These are phyloP conservation scores for Calonectria ilicicola DNA, from an alignment of 2,329 filamentous ascomycete genomes.

Conservation along the genomic window DNA sequence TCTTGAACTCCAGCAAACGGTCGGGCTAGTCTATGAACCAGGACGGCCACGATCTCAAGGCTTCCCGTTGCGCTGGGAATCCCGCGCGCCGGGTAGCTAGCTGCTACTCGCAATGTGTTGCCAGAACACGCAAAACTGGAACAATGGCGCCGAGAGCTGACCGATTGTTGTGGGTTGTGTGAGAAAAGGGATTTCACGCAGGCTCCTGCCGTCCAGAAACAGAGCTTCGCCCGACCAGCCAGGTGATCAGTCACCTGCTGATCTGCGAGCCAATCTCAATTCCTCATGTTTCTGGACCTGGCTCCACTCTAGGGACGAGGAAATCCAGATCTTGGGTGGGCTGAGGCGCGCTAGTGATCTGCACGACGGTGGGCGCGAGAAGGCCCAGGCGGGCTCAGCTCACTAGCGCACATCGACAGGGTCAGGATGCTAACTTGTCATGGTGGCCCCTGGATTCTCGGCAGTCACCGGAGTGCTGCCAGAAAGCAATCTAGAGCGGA, in stretches of 20 bases:
- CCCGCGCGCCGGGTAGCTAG: constrained; percentile 39
- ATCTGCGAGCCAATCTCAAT: constrained; percentile 45
- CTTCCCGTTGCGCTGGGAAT: constrained; percentile 43
- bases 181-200: constrained; percentile 3
- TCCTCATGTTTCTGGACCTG: constrained; percentile 33
- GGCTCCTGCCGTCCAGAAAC: constrained; percentile 8
- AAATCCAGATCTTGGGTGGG: constrained; percentile 43
- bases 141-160: constrained; percentile 23
- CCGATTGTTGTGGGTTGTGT: constrained; percentile 10
- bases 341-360: constrained; percentile 43
- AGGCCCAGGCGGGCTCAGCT: constrained; percentile 41
- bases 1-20: constrained; percentile 41
- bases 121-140: constrained; percentile 13
- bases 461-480: constrained; percentile 22
- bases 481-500: constrained; percentile 21
- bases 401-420: constrained; percentile 35
- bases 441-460: constrained; percentile 20
- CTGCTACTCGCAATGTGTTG: constrained; percentile 26
- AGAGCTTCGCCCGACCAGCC: constrained; percentile 22
- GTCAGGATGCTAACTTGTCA: constrained; percentile 16
- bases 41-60: constrained; percentile 42
- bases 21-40: constrained; percentile 36
- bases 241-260: constrained; percentile 43
- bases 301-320: constrained; percentile 36
- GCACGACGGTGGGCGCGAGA: constrained; percentile 42